phyloP scores from a whole-genome alignment of 2,329 filamentous ascomycete species.

The Sporothrix brunneoviolacea region DNA sequence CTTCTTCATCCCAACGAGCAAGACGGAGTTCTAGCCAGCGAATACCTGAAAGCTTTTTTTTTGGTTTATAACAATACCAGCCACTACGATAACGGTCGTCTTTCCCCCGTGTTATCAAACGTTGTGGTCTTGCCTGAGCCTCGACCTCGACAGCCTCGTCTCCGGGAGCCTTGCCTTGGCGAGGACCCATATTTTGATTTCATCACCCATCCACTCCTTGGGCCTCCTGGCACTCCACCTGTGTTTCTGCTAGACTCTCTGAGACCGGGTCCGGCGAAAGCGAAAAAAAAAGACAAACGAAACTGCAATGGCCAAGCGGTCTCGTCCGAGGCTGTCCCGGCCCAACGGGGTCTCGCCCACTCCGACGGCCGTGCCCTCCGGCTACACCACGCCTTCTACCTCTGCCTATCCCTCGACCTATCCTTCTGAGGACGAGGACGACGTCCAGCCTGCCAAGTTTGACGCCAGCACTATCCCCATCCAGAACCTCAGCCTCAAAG shows the following conservation, averaged over 20 bases:
- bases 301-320: slow-evolving; percentile 9
- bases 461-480: slow-evolving; percentile 29
- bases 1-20: background rate
- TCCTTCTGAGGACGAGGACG: slow-evolving; percentile 33
- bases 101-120: slow-evolving; percentile 18
- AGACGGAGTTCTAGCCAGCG: background rate
- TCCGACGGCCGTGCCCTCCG: slow-evolving; percentile 28
- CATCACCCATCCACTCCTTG: no score
- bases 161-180: background rate
- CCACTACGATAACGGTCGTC: background rate
- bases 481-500: slow-evolving; percentile 37
- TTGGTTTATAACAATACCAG: background rate
- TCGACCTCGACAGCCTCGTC: no score
- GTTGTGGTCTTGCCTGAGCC: slow-evolving; percentile 12
- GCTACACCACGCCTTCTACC: slow-evolving; percentile 29
- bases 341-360: slow-evolving; percentile 21
- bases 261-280: no score
- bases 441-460: slow-evolving; percentile 29
- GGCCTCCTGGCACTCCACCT: no score
- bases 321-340: slow-evolving; percentile 27
- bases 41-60: background rate
- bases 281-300: background rate
- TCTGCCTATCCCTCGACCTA: slow-evolving; percentile 33
- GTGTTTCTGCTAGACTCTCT: no score
- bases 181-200: no score